Base-by-base conservation (phyloP, 1,284 basidiomycete species). In the Ceratobasidium sp. region DNA sequence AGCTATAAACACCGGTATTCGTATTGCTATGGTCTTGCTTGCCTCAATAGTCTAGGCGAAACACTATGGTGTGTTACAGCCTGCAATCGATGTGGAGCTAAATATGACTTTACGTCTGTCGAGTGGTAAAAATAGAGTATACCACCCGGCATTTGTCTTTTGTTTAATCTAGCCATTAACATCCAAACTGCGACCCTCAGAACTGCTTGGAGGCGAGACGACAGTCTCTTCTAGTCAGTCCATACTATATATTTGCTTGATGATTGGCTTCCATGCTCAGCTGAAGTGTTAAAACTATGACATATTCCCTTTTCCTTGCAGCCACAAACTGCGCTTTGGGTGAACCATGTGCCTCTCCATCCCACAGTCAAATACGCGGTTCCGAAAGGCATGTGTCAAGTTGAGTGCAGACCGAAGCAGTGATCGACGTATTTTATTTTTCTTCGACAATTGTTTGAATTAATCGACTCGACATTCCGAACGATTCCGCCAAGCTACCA, bases 1-100 rank as follows among this genome's bases (percentile, higher is more conserved):
- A n/a, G 62, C n/a, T n/a, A 64, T 64, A 64, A 64, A 64, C 40
- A 15, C 62, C 62, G 62, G 62, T 46, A 33, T 33, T 33, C 33
- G 33, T 33, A 33, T 33, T 33, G 33, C 33, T 33, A 33, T 33
- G 33, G 2, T 44, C 38, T 64, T 64, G 38, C 62, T 12, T 44
- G 44, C n/a, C 38, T 40, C 23, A 15, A n/a, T 15, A 9, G n/a
- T 42, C 2, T 33, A 33, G 33, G 33, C 33, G 12, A 46, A 23
- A 40, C 7, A n/a, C 20, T 44, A 42, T 42, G 20, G 40, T 23
- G 40, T 42, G 10, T 61, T 40, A 40, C 38, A 59, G 59, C 13
- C 17, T 61, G 59, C 33, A 7, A 50, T 50, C 48, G 12, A 13
- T 50, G 48, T 20, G 13, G 48, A 50, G 48, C 48, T 50, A 20